Evolutionary conservation across 164 flowering plant genomes (phyloP), one percentile per base, ranked within the genome.

Genomic region (Piper longum): DNA sequence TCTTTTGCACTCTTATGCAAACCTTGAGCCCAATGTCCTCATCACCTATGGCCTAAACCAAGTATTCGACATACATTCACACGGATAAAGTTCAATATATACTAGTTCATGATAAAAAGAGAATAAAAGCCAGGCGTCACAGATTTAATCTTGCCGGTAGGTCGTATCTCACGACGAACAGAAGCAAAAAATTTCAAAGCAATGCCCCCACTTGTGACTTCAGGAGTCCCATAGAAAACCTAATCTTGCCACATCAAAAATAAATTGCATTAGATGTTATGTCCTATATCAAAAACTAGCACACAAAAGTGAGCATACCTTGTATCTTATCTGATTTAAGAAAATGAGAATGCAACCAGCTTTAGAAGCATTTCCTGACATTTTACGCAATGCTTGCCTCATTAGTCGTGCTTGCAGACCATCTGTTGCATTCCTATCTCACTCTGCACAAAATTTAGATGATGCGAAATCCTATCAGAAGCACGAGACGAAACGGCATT

Each of bases 341-440:
- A 93, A 93, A 66, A 93, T 85, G 51, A 93, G 88, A 51, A 97
- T 88, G 63, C 99, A 93, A 44, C 95, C 97, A 72, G 99, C 99
- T 83, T 93, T 93, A 11, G 99, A 93, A 64, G 97, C 97, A 84
- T 93, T 93, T 69, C 97, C 97, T 4, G 97, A 93, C 99, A 93
- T 93, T 74, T 93, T 93, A 69, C 97, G 97, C 80, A 93, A 64
- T 63, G 99, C 99, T 77, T 90, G 99, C 70, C 99, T 93, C 98
- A 93, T 90, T 56, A 93, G 95, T 13, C 98, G 96, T 66, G 98
- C 98, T 72, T 93, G 98, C 79, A 93, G 75, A 62, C 98, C 82
- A 93, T 93, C 77, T 90, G 97, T 72, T 88, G 98, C 98, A 93
- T 93, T 57, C 98, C 98, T 42, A 93, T 93, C 78, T 93, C 98